Evolutionary conservation across 805 yeast species (phyloP).

Genomic region (Pichia cephalocereana): DNA sequence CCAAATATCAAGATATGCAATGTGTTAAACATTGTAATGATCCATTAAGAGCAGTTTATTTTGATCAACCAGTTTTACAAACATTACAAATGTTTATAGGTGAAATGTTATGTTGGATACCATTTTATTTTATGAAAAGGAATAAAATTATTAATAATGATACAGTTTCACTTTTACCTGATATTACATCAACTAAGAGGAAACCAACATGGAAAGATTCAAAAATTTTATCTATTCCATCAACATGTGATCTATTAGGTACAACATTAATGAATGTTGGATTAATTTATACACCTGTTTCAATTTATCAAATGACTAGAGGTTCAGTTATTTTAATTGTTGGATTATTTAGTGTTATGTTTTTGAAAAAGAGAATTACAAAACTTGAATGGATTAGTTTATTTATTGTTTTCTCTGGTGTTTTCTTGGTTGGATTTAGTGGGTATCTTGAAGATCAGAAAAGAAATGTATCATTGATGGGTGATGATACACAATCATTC

Average conservation of each 20-base stretch:
- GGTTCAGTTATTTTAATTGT: constrained; percentile 72
- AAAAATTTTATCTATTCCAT: constrained; percentile 45
- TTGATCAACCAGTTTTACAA: constrained; percentile 74
- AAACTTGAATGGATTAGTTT: constrained; percentile 62
- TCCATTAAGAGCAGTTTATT: constrained; percentile 38
- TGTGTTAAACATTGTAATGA: constrained; percentile 49
- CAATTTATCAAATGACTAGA: constrained; percentile 79
- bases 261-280: constrained; percentile 77
- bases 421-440: constrained; percentile 63
- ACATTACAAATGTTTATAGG: constrained; percentile 78
- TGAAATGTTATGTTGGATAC: constrained; percentile 39
- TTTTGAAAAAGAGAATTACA: constrained; percentile 46
- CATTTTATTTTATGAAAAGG: constrained; percentile 13
- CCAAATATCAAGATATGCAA: constrained; percentile 70
- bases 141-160: neutral
- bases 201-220: constrained; percentile 16
- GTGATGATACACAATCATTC: neutral
- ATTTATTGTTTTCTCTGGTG: constrained; percentile 56
- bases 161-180: neutral
- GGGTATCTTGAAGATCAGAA: constrained; percentile 35
- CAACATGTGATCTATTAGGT: constrained; percentile 61
- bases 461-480: neutral
- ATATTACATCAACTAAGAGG: neutral
- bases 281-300: constrained; percentile 63
- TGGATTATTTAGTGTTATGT: constrained; percentile 57